Conservation (phyloP, 2,329 filamentous ascomycete genomes). For the Neopestalotiopsis sp. region DNA sequence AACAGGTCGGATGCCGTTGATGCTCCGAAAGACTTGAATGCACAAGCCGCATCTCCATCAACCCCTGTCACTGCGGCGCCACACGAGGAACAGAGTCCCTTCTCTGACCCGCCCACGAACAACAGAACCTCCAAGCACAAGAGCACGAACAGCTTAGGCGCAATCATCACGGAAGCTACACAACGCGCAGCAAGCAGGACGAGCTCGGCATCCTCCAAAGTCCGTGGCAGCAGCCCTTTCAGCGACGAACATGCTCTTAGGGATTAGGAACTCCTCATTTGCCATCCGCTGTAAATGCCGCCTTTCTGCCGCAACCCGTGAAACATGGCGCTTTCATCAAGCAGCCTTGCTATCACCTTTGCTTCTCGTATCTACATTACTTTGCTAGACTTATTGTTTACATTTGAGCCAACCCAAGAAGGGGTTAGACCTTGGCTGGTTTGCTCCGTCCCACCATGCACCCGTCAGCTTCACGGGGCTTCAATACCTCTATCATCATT, state of each 20-base stretch:
- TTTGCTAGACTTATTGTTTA: constrained; percentile 12
- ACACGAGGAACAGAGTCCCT: constrained; percentile 59
- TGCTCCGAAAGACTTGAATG: constrained; percentile 43
- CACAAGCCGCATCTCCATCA: constrained; percentile 31
- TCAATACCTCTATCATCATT: neutral
- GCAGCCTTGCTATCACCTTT: constrained; percentile 11
- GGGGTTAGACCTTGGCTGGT: neutral
- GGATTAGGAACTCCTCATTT: constrained; percentile 25
- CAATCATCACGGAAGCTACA: constrained; percentile 60
- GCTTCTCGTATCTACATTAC: constrained; percentile 16
- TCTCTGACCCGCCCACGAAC: constrained; percentile 56
- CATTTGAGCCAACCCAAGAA: neutral
- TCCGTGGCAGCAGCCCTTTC: constrained; percentile 35
- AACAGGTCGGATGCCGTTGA: constrained; percentile 21
- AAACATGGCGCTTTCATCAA: constrained; percentile 15
- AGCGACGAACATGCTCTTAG: constrained; percentile 38
- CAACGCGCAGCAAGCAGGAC: constrained; percentile 42
- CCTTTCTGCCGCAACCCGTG: neutral
- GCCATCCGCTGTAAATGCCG: neutral
- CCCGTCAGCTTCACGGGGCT: constrained; percentile 10
- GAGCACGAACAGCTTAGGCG: constrained; percentile 55
- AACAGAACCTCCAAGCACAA: constrained; percentile 32
- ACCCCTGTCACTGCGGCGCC: constrained; percentile 58
- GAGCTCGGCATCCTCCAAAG: constrained; percentile 23
- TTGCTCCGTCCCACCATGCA: neutral